Evolutionary conservation across 1,284 basidiomycete genomes (phyloP), one percentile per base, ranked within the genome.

Genomic region (Vanrija humicola): DNA sequence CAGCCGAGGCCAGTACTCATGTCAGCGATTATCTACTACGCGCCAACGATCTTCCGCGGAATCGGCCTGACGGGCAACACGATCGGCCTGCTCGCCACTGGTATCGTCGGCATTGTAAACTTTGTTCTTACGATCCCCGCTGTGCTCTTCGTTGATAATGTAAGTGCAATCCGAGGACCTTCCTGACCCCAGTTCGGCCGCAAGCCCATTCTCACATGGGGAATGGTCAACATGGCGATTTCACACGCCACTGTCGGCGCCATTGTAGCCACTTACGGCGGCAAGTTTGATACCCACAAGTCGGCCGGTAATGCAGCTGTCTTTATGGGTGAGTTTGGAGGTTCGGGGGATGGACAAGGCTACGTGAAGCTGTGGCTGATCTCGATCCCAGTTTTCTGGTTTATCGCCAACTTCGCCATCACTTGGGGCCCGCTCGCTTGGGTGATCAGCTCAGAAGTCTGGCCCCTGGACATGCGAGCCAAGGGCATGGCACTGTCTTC

Each of bases 81-180:
- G 0, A 81, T 79, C 38, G 82, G 81, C 0, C 79, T 89, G 1
- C 80, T 90, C 34, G 87, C 88, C 1, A 90, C 89, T 10, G 89
- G 89, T 48, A 84, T 90, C 12, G 89, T 90, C 54, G 89, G 89
- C 46, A 83, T 90, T 65, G 86, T 83, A 64, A 76, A 74, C 64
- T 72, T 75, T 45, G 62, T 74, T 18, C 61, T 75, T 45, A 75
- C 74, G 5, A 66, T 76, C 48, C 74, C 74, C 2, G 74, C 74
- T 14, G 73, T 76, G 1, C 57, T 75, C 5, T 73, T 70, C 34
- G 72, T 75, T 42, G 74, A 76, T 64, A 71, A 70, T 53, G 59
- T 34, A 14, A 15, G 34, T 34, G 34, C 5, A 61, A 14, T 12
- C 34, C 5, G 9, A 15, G 34, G 12, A 12, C 34, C 34, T 23